Conservation (phyloP, 106 monocot species). For the Iris macrosiphon region DNA sequence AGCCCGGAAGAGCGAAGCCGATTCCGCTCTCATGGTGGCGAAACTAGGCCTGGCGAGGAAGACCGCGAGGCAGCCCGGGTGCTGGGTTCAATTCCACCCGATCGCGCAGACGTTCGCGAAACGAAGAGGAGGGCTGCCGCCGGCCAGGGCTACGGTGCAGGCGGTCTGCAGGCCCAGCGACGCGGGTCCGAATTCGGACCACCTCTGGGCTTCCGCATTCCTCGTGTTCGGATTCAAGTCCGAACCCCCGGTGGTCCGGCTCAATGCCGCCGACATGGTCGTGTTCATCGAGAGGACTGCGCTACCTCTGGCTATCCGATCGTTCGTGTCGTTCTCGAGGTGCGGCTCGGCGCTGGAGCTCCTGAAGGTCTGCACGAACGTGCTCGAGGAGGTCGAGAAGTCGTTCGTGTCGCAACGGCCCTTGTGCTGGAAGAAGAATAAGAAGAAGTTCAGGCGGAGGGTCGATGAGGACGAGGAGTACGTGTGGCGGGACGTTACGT, state of each 20-base stretch:
- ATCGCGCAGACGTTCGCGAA: slow-evolving; percentile 62
- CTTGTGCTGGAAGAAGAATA: slow-evolving; percentile 68
- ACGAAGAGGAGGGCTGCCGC: slow-evolving; percentile 38
- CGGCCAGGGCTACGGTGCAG: slow-evolving; percentile 50
- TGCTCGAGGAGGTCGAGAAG: slow-evolving; percentile 86
- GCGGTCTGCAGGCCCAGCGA: slow-evolving; percentile 34
- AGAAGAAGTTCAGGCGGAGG: slow-evolving; percentile 23
- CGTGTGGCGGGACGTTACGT: slow-evolving; percentile 89
- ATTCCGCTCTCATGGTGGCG: slow-evolving; percentile 51
- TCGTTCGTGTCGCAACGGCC: slow-evolving; percentile 58
- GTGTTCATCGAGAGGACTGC: slow-evolving; percentile 71
- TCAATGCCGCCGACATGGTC: slow-evolving; percentile 65
- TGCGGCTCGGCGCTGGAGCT: slow-evolving; percentile 85
- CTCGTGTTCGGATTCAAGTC: slow-evolving; percentile 87
- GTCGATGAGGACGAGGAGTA: slow-evolving; percentile 74
- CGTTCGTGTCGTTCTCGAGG: slow-evolving; percentile 80
- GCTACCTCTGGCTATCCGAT: slow-evolving; percentile 57
- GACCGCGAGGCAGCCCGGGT: slow-evolving; percentile 36
- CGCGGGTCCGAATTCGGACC: slow-evolving; percentile 34
- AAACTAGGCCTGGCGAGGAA: slow-evolving; percentile 55
- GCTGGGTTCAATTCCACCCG: slow-evolving; percentile 64
- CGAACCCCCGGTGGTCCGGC: slow-evolving; percentile 71
- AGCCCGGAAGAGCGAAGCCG: slow-evolving; percentile 33
- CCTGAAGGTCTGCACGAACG: slow-evolving; percentile 77
- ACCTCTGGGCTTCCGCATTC: slow-evolving; percentile 85